Base-by-base conservation (phyloP, 1,284 basidiomycete species). In the Porodaedalea pini region DNA sequence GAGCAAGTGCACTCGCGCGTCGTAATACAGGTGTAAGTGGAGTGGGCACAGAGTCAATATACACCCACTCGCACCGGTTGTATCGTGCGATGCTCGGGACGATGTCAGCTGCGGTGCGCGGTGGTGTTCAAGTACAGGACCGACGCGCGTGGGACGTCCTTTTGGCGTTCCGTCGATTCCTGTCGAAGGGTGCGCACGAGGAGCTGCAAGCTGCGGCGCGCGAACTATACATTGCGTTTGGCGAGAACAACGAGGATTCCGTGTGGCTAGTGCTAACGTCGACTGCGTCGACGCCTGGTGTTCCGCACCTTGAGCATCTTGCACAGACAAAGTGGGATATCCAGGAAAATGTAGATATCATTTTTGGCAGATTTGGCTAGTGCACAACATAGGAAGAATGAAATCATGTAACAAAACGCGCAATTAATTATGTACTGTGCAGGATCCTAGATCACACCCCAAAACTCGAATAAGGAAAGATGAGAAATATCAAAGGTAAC, bases 221-320 rank as follows among this genome's bases (percentile, higher is more conserved):
- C 61, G 74, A 77, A 36, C 69, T 96, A 54, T 96, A 90, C 68
- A 60, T 67, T 2, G 80, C 80, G 17, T 74, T 92, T 37, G 77
- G 72, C 23, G 69, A 66, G 60, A 75, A 81, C 15, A 91, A 95
- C 64, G 78, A 78, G 40, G 94, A 96, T 71, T 81, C 83, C 1
- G 84, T 94, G 3, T 96, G 93, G 93, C 68, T 94, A 37, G 84
- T 78, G 6, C 71, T 96, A 54, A 71, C 69, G 27, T 81, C 80
- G 7, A 90, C 86, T 0, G 68, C 75, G 51, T n/a, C 41, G 13
- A 41, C 31, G 15, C 29, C 39, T 29, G 54, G 36, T 19, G 50
- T 53, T 1, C 43, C 41, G 27, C 37, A 43, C 34, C 72, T 82
- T 61, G 60, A 65, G 19, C 89, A 86, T 64, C 67, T 91, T 67